These are phyloP conservation scores for Beauveria caledonica DNA, from an alignment of 2,329 filamentous ascomycete genomes.

Conservation along the genomic window DNA sequence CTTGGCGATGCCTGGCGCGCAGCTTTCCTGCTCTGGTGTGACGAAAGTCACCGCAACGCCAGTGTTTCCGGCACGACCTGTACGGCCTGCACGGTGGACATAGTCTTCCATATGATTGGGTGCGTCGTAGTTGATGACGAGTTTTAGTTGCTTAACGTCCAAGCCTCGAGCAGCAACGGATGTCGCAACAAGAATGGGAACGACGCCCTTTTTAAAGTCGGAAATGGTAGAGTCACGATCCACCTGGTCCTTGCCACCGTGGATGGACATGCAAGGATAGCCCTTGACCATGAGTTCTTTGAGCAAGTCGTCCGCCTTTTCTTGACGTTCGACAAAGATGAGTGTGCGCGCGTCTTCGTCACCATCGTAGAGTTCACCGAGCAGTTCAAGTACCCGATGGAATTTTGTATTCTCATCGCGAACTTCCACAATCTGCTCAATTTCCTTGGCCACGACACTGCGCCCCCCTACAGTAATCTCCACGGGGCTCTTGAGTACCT, in stretches of 20 bases:
- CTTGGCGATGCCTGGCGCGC: constrained; percentile 79
- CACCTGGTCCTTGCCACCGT: constrained; percentile 88
- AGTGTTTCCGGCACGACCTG: constrained; percentile 87
- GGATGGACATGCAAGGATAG: constrained; percentile 87
- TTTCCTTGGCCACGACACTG: constrained; percentile 81
- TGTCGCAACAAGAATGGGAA: constrained; percentile 87
- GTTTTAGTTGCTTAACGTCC: constrained; percentile 90
- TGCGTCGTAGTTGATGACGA: constrained; percentile 92
- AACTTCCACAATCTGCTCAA: constrained; percentile 88
- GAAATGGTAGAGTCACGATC: constrained; percentile 87
- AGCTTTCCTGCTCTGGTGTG: constrained; percentile 85
- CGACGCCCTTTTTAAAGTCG: constrained; percentile 86
- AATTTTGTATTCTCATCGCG: constrained; percentile 79
- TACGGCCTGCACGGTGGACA: constrained; percentile 88
- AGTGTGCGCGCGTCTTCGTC: constrained; percentile 87
- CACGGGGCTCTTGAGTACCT: constrained; percentile 74
- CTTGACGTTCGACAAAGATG: constrained; percentile 88
- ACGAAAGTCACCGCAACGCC: constrained; percentile 93
- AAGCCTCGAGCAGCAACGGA: constrained; percentile 91
- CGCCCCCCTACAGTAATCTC: constrained; percentile 89
- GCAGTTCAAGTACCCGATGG: constrained; percentile 69
- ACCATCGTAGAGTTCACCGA: constrained; percentile 76
- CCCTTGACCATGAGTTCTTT: constrained; percentile 75
- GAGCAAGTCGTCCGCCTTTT: constrained; percentile 74
- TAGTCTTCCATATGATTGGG: constrained; percentile 96